Base-by-base conservation (phyloP, 345 rosid species). In the Brassica incana region DNA sequence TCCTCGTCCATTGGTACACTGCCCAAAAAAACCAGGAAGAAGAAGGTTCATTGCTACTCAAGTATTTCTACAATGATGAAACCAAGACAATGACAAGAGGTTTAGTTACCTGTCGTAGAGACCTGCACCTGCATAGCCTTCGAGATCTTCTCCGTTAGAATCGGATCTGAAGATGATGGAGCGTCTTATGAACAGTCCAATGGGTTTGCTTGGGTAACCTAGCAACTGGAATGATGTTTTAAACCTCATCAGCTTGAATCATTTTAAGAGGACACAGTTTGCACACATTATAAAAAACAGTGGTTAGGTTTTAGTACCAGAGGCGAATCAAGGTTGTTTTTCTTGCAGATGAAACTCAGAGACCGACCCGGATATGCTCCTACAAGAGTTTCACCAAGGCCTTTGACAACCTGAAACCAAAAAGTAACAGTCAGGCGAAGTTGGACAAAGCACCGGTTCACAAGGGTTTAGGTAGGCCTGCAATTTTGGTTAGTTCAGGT, bases 361-460 rank as follows among this genome's bases (percentile, higher is more conserved):
- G 99, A 95, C 15, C 99, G 98, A 20, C 99, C 99, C 0, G 99
- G 99, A 83, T 95, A 95, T 67, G 99, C 99, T 85, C 99, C 99
- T 45, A 95, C 99, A 8, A 95, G 86, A 72, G 98, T 95, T 84
- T 95, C 98, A 81, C 99, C 99, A 18, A 95, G 99, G 56, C 99
- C 99, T 81, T 86, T 88, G 69, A 95, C 99, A 69, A 93, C 93
- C 99, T 95, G 73, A 12, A 70, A 54, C 50, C 76, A 23, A 71
- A 75, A 48, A 11, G 54, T 0, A 48, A 50, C 18, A 50, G 58
- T 50, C 18, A 50, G 1, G 5, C n/a, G 68, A 38, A 62, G 76
- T 63, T 73, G 25, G 25, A 23, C 25, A 23, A 23, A 74, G 69
- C 56, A 77, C 58, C 18, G 4, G 15, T 54, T 35, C 27, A 8